Evolutionary conservation across 805 yeast genomes (phyloP), one percentile per base, ranked within the genome.

Genomic region (Clavispora fructus): DNA sequence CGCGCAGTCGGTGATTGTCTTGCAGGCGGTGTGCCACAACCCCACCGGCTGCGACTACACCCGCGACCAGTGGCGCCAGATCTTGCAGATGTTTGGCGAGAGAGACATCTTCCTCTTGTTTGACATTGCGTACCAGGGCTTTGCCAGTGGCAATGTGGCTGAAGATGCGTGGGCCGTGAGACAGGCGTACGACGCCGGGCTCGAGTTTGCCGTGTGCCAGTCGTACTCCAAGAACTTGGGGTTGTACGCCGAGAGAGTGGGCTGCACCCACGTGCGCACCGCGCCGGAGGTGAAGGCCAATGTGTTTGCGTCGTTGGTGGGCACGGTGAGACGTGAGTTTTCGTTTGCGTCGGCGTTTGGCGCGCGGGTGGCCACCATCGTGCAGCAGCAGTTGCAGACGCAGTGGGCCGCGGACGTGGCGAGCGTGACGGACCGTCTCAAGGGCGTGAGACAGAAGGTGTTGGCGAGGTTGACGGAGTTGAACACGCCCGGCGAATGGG

Each of bases 321-420:
- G 64, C 12, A 39, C 61, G 32, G 65, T 72, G 54, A 59, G 77
- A 53, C 51, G 60, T n/a, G 73, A 68, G 53, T 64, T 71, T 45
- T 73, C 78, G 6, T 70, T 71, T 58, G 75, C 72, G 4, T 77
- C 78, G 9, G 74, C 77, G 6, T 73, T 63, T 52, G 77, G 78
- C 13, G 76, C 78, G 14, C 55, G 77, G 40, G 56, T 73, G 14
- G 71, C 75, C 31, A 41, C 64, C 25, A 59, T 57, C 41, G 62
- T 70, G 33, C 62, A 67, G 50, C 60, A 59, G 16, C 58, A 63
- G 35, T 49, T 51, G 39, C 42, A 54, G 14, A 41, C 42, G 16
- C 48, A 56, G 35, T 73, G 78, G 78, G 62, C 63, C 35, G 42
- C 59, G 38, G 73, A 73, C 48, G 68, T 73, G 17, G 17, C 35